These are phyloP conservation scores for Aspergillus brasiliensis DNA, from an alignment of 2,329 filamentous ascomycete genomes.

Conservation along the genomic window DNA sequence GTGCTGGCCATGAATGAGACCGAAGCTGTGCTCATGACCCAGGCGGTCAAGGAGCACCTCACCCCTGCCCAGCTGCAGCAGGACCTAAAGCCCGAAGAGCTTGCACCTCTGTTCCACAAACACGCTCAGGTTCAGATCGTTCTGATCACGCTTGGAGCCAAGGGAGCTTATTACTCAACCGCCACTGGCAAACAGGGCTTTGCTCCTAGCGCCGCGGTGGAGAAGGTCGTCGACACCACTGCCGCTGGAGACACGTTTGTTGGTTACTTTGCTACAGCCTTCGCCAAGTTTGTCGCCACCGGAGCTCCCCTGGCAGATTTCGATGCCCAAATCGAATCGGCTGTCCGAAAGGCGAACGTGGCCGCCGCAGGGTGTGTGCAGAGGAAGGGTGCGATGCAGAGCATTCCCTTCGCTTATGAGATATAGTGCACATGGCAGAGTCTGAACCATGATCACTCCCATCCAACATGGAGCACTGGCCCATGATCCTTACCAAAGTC, in stretches of 20 bases:
- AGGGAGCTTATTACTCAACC: slow-evolving; percentile 70
- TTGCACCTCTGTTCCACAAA: slow-evolving; percentile 64
- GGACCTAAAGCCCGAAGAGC: slow-evolving; percentile 54
- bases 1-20: slow-evolving; percentile 91
- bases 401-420: slow-evolving; percentile 53
- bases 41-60: slow-evolving; percentile 42
- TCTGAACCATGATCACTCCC: too few species aligned
- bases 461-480: too few species aligned
- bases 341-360: slow-evolving; percentile 45
- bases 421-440: slow-evolving; percentile 24
- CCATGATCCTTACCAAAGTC: too few species aligned
- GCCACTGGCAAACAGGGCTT: slow-evolving; percentile 47
- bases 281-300: slow-evolving; percentile 31
- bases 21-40: slow-evolving; percentile 74
- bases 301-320: slow-evolving; percentile 75
- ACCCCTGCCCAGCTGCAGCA: slow-evolving; percentile 33
- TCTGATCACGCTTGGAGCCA: slow-evolving; percentile 79
- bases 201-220: slow-evolving; percentile 65
- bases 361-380: slow-evolving; percentile 51
- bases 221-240: slow-evolving; percentile 83
- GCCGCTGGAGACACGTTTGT: slow-evolving; percentile 95
- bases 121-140: slow-evolving; percentile 70
- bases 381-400: slow-evolving; percentile 49
- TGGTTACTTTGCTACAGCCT: slow-evolving; percentile 47
- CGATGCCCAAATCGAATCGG: slow-evolving; percentile 49